Conservation (phyloP, 1,284 basidiomycete genomes). For the Lentinula novae-zelandiae region DNA sequence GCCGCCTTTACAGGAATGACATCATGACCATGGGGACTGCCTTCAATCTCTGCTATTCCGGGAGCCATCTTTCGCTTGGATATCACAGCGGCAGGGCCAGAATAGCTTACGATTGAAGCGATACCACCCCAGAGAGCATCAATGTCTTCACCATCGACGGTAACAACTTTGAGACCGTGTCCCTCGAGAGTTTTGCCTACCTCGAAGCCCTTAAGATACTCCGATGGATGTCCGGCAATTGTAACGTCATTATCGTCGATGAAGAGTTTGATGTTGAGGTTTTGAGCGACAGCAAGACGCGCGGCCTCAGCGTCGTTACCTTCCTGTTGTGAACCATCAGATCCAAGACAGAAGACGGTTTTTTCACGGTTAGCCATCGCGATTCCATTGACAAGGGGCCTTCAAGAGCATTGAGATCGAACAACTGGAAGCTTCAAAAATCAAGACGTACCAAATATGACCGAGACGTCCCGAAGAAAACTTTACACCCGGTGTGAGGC, state of each 20-base stretch:
- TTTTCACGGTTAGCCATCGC: slow-evolving; percentile 75
- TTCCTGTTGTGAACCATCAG: slow-evolving; percentile 86
- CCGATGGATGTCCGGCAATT: slow-evolving; percentile 80
- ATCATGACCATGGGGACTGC: slow-evolving; percentile 76
- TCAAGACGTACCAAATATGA: slow-evolving; percentile 62
- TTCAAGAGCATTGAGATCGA: slow-evolving; percentile 16
- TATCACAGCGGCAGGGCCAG: slow-evolving; percentile 80
- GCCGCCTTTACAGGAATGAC: slow-evolving; percentile 78
- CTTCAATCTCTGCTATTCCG: slow-evolving; percentile 75
- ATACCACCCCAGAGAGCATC: slow-evolving; percentile 72
- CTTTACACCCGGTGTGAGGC: slow-evolving; percentile 81
- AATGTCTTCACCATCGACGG: slow-evolving; percentile 73
- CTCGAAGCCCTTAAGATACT: slow-evolving; percentile 78
- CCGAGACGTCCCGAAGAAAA: slow-evolving; percentile 85
- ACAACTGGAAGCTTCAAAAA: neutral
- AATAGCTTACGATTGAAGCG: slow-evolving; percentile 46
- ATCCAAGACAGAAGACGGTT: slow-evolving; percentile 77
- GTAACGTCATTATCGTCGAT: slow-evolving; percentile 89
- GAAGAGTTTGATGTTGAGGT: slow-evolving; percentile 77
- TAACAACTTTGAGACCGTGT: slow-evolving; percentile 74
- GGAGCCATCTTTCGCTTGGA: slow-evolving; percentile 79
- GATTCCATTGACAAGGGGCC: slow-evolving; percentile 77
- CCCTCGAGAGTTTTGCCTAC: slow-evolving; percentile 70
- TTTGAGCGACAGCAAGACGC: slow-evolving; percentile 76
- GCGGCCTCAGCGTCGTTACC: slow-evolving; percentile 88